Evolutionary conservation across 2,329 filamentous ascomycete genomes (phyloP).

Genomic region (Penicillium sp.): DNA sequence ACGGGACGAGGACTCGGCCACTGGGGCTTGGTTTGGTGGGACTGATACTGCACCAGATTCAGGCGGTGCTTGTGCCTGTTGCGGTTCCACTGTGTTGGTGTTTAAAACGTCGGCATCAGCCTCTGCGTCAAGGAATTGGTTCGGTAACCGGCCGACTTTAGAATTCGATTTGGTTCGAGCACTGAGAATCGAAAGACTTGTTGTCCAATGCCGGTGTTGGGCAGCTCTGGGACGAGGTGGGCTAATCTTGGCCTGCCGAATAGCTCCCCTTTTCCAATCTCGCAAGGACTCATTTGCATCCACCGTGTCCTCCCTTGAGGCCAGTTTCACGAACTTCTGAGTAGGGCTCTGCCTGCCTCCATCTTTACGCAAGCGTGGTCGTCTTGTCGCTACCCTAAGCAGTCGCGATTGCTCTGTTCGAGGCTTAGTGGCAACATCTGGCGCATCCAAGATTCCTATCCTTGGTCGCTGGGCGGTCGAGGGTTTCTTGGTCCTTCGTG

Average conservation of each 20-base stretch:
- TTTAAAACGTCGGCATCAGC: neutral
- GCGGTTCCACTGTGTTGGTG: slow-evolving; percentile 4
- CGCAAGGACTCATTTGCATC: slow-evolving; percentile 52
- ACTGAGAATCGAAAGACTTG: slow-evolving; percentile 21
- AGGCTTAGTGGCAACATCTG: slow-evolving; percentile 31
- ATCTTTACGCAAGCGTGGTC: slow-evolving; percentile 49
- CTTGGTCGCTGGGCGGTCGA: slow-evolving; percentile 23
- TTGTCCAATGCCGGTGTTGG: slow-evolving; percentile 24
- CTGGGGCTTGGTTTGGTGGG: neutral
- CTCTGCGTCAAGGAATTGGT: neutral
- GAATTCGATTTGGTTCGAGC: slow-evolving; percentile 5
- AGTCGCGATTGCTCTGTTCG: slow-evolving; percentile 50
- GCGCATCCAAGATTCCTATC: slow-evolving; percentile 54
- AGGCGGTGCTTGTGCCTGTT: slow-evolving; percentile 2
- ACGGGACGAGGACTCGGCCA: neutral
- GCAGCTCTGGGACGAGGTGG: slow-evolving; percentile 17
- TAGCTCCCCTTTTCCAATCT: slow-evolving; percentile 52
- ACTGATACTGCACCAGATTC: slow-evolving; percentile 1
- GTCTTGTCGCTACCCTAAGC: slow-evolving; percentile 55
- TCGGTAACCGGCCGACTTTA: slow-evolving; percentile 3
- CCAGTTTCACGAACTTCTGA: slow-evolving; percentile 53
- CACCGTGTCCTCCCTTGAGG: slow-evolving; percentile 52
- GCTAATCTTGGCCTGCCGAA: slow-evolving; percentile 31
- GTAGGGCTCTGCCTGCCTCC: slow-evolving; percentile 52
- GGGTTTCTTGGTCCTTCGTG: slow-evolving; percentile 23